Base-by-base conservation (phyloP, 1,139 yeast species). In the Yamadazyma atmosphaerica region DNA sequence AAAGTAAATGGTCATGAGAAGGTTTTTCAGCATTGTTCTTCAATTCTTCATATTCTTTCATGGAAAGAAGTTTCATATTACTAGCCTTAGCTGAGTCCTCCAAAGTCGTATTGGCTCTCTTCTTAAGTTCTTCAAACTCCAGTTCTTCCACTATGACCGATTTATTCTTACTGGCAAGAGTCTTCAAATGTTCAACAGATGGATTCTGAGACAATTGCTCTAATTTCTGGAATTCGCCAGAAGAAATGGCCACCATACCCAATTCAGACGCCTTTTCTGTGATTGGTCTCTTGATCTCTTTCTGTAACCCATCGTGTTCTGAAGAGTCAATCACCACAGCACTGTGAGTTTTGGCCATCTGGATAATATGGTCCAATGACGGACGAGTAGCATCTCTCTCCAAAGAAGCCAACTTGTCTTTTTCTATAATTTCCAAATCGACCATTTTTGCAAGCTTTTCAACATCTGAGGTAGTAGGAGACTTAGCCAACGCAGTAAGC, bases 21-120 rank as follows among this genome's bases (percentile, higher is more conserved):
- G 55, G 55, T n/a, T 39, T 40, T 24, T 50, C 51, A 10, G 43
- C 49, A 11, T 40, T 34, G 7, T 41, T 27, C 4, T 21, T 42
- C n/a, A 55, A 47, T n/a, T 47, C 51, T 6, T 50, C 46, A 31
- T 57, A 55, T 12, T 57, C 57, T 8, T 46, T 46, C 4, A 16
- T 13, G 11, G 42, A 19, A 5, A 53, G 11, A 9, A 48, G 26
- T 17, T 35, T 46, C 49, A 53, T 39, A 6, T 45, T 43, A 8
- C 35, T 35, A 21, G 44, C 49, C 6, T 36, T 30, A 2, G 61
- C 61, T 9, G 43, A 35, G 2, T 38, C 47, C 31, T 44, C 47
- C 3, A 54, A 37, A 6, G 57, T 34, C 27, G 43, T 50, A 10
- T 43, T 42, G 1, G 60, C 51, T 27, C 32, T 43, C 1, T 27